Evolutionary conservation across 306 rosid species (phyloP), one percentile per base, ranked within the genome.

Genomic region (Inga laurina): DNA sequence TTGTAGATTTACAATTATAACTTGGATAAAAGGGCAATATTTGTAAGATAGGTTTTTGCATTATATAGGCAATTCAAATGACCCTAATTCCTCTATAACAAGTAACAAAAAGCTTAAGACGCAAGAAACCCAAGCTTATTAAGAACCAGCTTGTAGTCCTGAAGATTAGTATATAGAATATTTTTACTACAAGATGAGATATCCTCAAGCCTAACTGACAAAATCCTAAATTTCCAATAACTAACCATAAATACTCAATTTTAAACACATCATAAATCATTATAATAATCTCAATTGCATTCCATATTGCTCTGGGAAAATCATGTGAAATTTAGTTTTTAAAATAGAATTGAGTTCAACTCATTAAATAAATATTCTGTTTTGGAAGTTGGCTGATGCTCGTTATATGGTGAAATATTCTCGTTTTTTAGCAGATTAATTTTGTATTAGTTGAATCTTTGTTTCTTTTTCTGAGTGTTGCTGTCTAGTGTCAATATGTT

Each of bases 281-380:
- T 19, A 4, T 14, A 43, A 71, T 71, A 71, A 70, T 70, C 70
- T 64, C 7, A 41, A 71, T 71, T 43, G 12, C 75, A 71, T 71
- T 30, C 21, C 35, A 12, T 71, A 44, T 44, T 71, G 32, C 35
- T 11, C 7, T 16, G 27, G 54, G 75, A 44, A n/a, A 57, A 73
- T 68, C 62, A 39, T 69, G 77, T 41, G 81, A 79, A 18, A 10
- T 64, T 79, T 80, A 52, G 66, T 75, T 24, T 75, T 34, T 75
- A 34, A 75, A 75, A 51, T 18, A 49, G 35, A 7, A 35, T 14
- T 56, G 22, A 75, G 16, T 35, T n/a, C 68, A 35, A 8, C 13
- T 2, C 4, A 16, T 13, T 34, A 30, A 51, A 11, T 37, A 57
- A 39, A n/a, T 34, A 21, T 76, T 56, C 48, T 32, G 61, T 72